Evolutionary conservation across 108 stramenopile species (phyloP).

Genomic region (Hondaea fermentalgiana): DNA sequence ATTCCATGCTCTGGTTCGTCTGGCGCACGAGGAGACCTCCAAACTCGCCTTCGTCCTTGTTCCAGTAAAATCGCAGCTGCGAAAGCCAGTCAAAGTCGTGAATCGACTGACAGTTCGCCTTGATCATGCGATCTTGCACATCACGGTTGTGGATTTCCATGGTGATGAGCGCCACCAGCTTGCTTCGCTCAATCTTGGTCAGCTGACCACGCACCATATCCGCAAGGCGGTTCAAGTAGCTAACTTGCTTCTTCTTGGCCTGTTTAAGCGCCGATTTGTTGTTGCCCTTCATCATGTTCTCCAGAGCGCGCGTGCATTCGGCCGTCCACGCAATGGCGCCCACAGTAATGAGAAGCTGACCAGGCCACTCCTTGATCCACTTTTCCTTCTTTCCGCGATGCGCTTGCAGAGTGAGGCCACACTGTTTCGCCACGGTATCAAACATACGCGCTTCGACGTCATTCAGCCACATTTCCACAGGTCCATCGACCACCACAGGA

Average conservation of each 20-base stretch:
- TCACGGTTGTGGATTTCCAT: conserved; percentile 68
- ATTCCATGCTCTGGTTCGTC: conserved; percentile 49
- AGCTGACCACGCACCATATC: conserved; percentile 49
- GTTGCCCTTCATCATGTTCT: conserved; percentile 35
- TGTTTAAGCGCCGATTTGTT: conserved; percentile 45
- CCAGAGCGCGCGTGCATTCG: conserved; percentile 37
- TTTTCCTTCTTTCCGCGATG: conserved; percentile 50
- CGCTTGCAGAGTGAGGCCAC: conserved; percentile 18
- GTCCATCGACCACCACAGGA: conserved; percentile 42
- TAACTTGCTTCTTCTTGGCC: conserved; percentile 55
- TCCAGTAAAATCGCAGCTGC: conserved; percentile 46
- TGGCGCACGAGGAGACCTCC: conserved; percentile 49
- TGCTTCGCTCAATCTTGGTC: conserved; percentile 48
- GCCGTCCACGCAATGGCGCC: conserved; percentile 53
- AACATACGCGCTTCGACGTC: conserved; percentile 30
- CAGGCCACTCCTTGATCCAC: conserved; percentile 57
- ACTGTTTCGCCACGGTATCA: conserved; percentile 7
- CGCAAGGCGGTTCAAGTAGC: conserved; percentile 53
- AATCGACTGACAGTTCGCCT: conserved; percentile 41
- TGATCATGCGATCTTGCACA: conserved; percentile 57
- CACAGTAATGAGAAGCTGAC: conserved; percentile 58
- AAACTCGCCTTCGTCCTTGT: conserved; percentile 37
- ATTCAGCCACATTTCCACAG: conserved; percentile 56
- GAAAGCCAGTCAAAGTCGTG: conserved; percentile 60
- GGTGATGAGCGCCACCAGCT: conserved; percentile 61